A percentile compares a stretch with the other conserved stretches of the same genome.
Evolutionary conservation across 257 asterid species (phyloP).

Genomic region (Solanum medicagineum): DNA sequence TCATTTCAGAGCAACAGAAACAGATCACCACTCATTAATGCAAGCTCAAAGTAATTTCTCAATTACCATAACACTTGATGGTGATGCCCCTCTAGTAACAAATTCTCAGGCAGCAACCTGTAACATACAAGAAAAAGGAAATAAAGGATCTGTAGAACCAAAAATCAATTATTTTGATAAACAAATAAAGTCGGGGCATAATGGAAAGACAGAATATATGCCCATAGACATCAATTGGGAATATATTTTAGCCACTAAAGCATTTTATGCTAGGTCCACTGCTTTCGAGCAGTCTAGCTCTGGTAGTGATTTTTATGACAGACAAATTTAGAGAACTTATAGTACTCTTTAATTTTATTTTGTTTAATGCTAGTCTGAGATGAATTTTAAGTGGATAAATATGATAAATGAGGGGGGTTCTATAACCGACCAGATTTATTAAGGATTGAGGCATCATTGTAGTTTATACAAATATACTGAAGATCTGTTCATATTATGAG

Average conservation of each 20-base stretch:
- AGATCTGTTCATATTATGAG: neutral
- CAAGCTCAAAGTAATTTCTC: neutral
- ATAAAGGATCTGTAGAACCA: neutral
- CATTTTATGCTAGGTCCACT: neutral
- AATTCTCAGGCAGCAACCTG: conserved; percentile 34
- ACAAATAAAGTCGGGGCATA: too few species aligned
- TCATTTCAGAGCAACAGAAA: neutral
- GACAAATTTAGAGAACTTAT: neutral
- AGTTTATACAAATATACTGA: neutral
- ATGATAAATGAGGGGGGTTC: neutral
- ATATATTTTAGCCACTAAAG: neutral
- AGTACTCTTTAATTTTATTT: neutral
- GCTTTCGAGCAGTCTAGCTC: neutral
- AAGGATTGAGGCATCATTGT: neutral
- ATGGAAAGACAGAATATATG: neutral
- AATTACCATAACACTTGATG: neutral
- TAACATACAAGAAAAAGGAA: neutral
- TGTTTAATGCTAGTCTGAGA: neutral
- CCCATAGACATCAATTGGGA: neutral
- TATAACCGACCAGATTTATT: neutral
- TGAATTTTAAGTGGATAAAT: neutral
- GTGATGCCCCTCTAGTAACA: neutral
- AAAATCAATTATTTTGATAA: neutral
- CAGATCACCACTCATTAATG: neutral
- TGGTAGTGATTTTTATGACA: neutral